Base-by-base conservation (phyloP, 352 stramenopile genomes). In the Globisporangium camurandrum region DNA sequence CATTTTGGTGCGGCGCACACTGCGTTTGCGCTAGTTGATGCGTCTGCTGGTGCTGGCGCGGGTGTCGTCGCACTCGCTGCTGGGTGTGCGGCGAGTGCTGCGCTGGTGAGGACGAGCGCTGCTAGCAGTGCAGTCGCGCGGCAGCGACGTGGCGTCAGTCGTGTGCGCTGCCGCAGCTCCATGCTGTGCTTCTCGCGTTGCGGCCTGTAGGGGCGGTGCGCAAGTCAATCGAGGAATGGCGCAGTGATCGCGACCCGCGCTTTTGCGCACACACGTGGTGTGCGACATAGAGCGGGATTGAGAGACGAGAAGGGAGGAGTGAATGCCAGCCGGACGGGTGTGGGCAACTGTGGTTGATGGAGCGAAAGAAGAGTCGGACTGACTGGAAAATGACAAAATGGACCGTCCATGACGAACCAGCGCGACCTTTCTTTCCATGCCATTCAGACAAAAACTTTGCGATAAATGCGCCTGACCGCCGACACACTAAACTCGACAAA, bases 1-100 rank as follows among this genome's bases (percentile, higher is more conserved):
- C 53, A 60, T 6, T 41, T 41, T 27, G 46, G 22, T 4, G 20
- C 53, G 8, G 40, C 41, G 24, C 53, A 60, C 12, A 45, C 23
- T 19, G 19, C 28, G 20, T 30, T 27, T 26, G 49, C 28, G 30
- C 27, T 60, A n/a, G 4, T 36, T 55, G 16, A 8, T 48, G 46
- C 23, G 24, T 16, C 16, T 34, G 16, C 17, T 28, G 34, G 17
- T n/a, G 16, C 20, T 45, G 39, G 10, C 30, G 39, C 39, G 17
- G 36, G 11, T 43, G 37, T 23, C 28, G 30, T 17, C 3, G 16
- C 28, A 34, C 23, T 9, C 9, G 45, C 8, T 22, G 33, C 19
- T 17, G 33, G 14, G 4, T 39, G 14, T 3, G 19, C 9, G 5
- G 34, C 45, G 46, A 46, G 19, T 19, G 31, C 49, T 27, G 38